These are phyloP conservation scores for Funneliformis mosseae DNA, from an alignment of 192 early-diverging fungal species.

Conservation along the genomic window DNA sequence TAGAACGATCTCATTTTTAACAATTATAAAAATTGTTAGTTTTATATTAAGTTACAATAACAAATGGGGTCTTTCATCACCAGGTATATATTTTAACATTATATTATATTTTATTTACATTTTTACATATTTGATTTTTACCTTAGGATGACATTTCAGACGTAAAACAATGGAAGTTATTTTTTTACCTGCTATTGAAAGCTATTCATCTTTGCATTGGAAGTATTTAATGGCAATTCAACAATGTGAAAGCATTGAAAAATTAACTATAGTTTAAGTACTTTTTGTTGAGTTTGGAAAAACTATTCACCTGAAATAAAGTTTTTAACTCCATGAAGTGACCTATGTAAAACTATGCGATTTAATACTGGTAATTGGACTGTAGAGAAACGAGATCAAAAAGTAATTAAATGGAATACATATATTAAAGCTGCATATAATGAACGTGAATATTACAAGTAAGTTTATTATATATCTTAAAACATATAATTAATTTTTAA, in stretches of 20 bases:
- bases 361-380: background rate
- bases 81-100: background rate
- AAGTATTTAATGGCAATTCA: too few relatives aligned
- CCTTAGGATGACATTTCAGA: background rate
- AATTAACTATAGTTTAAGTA: background rate
- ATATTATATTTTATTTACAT: constrained; percentile 8
- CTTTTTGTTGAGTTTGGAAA: background rate
- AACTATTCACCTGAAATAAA: background rate
- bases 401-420: background rate
- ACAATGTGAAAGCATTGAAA: too few relatives aligned
- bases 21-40: background rate
- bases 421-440: background rate
- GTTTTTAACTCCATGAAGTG: constrained; percentile 1
- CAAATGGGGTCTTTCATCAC: background rate
- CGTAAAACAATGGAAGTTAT: background rate
- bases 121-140: background rate
- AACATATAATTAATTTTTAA: background rate
- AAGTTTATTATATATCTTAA: background rate
- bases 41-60: background rate
- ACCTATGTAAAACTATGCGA: constrained; percentile 1
- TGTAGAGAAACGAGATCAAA: background rate
- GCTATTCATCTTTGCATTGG: background rate
- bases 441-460: constrained; percentile 12
- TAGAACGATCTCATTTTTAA: background rate
- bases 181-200: constrained; percentile 7